Percentiles rank a stretch among this genome's conserved stretches.
These are phyloP conservation scores for Actinidia arguta DNA, from an alignment of 179 eudicot species.

Conservation along the genomic window DNA sequence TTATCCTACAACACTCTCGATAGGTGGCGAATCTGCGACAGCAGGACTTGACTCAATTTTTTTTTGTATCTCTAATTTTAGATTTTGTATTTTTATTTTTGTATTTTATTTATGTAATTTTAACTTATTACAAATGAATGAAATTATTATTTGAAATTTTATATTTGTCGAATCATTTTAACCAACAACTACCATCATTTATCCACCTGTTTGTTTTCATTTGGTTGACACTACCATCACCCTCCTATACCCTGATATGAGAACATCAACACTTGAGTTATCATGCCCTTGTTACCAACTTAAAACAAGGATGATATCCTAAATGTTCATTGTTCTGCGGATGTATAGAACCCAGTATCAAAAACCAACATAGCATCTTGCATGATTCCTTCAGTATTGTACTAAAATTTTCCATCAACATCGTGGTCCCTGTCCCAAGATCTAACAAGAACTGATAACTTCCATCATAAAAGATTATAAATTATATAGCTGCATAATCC, in stretches of 20 bases:
- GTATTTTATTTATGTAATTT: no score
- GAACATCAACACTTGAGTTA: conserved; percentile 1
- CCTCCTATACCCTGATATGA: neutral
- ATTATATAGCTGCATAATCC: no score
- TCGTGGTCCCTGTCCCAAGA: conserved; percentile 8
- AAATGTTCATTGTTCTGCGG: neutral
- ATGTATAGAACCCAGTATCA: neutral
- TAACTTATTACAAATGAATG: no score
- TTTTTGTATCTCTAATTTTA: no score
- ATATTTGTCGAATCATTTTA: no score
- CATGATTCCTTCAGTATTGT: conserved; percentile 23
- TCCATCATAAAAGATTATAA: no score
- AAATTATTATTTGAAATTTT: no score
- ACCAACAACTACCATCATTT: no score
- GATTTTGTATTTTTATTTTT: no score
- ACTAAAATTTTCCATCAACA: conserved; percentile 22
- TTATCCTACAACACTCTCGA: no score
- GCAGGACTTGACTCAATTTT: no score
- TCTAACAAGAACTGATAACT: conserved; percentile 14
- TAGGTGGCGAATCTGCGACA: no score
- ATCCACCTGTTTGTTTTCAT: neutral
- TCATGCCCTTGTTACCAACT: neutral
- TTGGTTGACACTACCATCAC: neutral
- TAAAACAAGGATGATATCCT: neutral
- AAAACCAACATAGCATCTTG: conserved; percentile 16